Evolutionary conservation across 306 rosid genomes (phyloP), one percentile per base, ranked within the genome.

Genomic region (Cucurbita maxima): DNA sequence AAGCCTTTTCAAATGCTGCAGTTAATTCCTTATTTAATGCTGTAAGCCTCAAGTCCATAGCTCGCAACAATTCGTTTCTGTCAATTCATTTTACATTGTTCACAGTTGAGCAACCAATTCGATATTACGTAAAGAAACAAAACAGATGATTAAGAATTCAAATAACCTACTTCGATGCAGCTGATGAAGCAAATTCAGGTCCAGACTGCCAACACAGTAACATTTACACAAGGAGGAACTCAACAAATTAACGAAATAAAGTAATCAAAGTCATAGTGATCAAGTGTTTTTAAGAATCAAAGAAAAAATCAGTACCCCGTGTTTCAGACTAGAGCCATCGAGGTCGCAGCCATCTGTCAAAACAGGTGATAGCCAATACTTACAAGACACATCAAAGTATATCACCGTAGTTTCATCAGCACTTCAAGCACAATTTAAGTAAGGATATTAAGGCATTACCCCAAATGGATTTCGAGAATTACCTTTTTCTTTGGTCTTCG

Each of bases 41-140:
- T 41, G 78, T 79, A 22, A 94, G 83, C 88, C 98, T 87, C 83
- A 89, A 84, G 79, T 89, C 97, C 89, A 94, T 84, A 75, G 98
- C 97, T 80, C 87, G 89, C 87, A 94, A 75, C 60, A 94, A 85
- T 74, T 90, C 95, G 43, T 87, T 90, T 87, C 97, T 94, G 90
- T 41, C 45, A 79, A 79, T 74, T 87, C 69, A 86, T 66, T 58
- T 75, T 84, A 78, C 80, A 74, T 76, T 51, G 63, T 58, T 77
- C 80, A 81, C 67, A 54, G 77, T 72, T 63, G 68, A 47, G 77
- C 78, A 83, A 64, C 72, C 66, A 74, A 57, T 77, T 73, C 52
- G 61, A 72, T 73, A 77, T 74, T 76, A 64, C 37, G 56, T 66
- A 77, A 62, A 76, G 70, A 81, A 44, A 57, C 6, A 20, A 4